Base-by-base conservation (phyloP, 208 protist genomes). In the Crithidia expoeki region DNA sequence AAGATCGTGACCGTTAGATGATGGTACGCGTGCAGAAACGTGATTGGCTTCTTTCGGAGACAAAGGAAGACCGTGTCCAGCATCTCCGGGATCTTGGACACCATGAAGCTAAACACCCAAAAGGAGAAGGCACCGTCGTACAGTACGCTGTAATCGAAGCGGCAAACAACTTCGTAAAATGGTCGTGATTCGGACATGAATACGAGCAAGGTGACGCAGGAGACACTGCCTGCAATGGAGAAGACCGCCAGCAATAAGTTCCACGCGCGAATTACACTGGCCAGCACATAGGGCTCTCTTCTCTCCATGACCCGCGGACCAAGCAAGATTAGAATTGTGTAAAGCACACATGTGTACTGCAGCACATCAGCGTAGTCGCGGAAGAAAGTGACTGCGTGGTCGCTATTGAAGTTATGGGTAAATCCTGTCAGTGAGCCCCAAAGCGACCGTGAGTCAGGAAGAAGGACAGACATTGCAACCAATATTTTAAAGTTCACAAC, bases 1-100 rank as follows among this genome's bases (percentile, higher is more conserved):
- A 92, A 97, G 33, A 96, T 68, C 2, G 88, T 57, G 16, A 93
- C 90, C 14, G 88, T 86, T 2, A 91, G 75, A 74, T 97, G 94
- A 76, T 97, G 93, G 68, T 87, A 90, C 73, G 74, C 88, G 60
- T 94, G 84, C 50, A 88, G 67, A 69, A 90, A 90, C 9, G 84
- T 88, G 36, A 92, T 76, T 3, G 76, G 80, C 65, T 89, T 87
- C 76, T 88, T 85, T 58, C 69, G 81, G 50, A 92, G 62, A 19
- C 86, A 79, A 2, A 89, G 74, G 53, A 92, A 94, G 32, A 80
- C 83, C 12, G 88, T 91, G 60, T 88, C 83, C 17, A 94, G 56
- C 79, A 89, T 81, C 57, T 94, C 86, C 5, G 83, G 79, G 23
- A 90, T 81, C 63, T 92, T 94, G 1, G 78, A 87, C 11, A 88